These are phyloP conservation scores for Aspergillus taichungensis DNA, from an alignment of 495 filamentous ascomycete genomes.

Conservation along the genomic window DNA sequence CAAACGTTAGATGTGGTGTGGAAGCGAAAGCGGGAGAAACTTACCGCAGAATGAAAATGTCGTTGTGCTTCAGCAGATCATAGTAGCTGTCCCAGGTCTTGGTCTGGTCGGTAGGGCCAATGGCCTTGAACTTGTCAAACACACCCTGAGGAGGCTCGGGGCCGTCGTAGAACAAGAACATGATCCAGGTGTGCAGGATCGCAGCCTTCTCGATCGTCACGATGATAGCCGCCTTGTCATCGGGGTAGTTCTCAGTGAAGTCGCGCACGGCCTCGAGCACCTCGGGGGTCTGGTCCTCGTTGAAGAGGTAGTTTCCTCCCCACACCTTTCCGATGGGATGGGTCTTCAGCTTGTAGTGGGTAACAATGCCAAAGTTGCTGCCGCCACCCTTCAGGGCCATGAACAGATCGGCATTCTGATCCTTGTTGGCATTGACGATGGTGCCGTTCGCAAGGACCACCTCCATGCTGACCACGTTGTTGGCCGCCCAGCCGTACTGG, in stretches of 20 bases:
- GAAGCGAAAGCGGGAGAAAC: neutral
- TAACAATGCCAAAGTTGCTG: constrained; percentile 57
- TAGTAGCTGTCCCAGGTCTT: constrained; percentile 46
- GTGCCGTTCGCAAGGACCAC: constrained; percentile 48
- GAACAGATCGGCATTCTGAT: constrained; percentile 27
- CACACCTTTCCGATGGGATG: constrained; percentile 32
- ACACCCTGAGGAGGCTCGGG: constrained; percentile 43
- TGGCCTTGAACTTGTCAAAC: constrained; percentile 47
- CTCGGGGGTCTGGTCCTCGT: constrained; percentile 29
- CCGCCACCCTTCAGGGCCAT: constrained; percentile 47
- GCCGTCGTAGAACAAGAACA: constrained; percentile 58
- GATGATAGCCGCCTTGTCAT: constrained; percentile 46
- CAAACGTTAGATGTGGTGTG: constrained; percentile 3
- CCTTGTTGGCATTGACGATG: constrained; percentile 38
- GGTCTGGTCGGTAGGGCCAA: constrained; percentile 37
- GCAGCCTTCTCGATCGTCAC: constrained; percentile 43
- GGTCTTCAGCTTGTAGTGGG: constrained; percentile 41
- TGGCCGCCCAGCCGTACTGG: constrained; percentile 49
- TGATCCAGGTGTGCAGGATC: constrained; percentile 45
- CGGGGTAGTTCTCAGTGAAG: constrained; percentile 42
- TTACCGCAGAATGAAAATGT: constrained; percentile 30
- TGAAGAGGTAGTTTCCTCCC: constrained; percentile 47
- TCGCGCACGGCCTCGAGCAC: constrained; percentile 42
- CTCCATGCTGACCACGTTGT: constrained; percentile 45
- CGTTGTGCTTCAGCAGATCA: constrained; percentile 35